Conservation (phyloP, 2,329 filamentous ascomycete species). For the Colletotrichum sojae region DNA sequence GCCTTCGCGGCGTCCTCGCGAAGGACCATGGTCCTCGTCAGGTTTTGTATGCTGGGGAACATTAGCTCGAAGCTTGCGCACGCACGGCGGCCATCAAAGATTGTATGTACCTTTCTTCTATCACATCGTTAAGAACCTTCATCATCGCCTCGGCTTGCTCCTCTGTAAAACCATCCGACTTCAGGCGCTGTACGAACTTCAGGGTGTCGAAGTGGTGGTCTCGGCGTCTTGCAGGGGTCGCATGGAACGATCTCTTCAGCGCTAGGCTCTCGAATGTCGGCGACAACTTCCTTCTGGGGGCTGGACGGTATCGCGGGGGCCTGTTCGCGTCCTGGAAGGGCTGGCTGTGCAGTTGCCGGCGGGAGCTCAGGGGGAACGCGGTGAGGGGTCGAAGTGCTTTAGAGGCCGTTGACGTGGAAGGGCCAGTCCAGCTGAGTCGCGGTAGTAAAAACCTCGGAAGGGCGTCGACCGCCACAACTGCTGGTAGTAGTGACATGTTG, state of each 20-base stretch:
- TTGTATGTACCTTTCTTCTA: conserved; percentile 83
- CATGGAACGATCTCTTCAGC: conserved; percentile 73
- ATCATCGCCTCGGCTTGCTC: conserved; percentile 98
- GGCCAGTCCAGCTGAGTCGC: conserved; percentile 66
- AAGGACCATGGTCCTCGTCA: conserved; percentile 97
- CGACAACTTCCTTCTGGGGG: conserved; percentile 18
- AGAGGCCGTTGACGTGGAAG: conserved; percentile 47
- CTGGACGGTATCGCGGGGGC: conserved; percentile 31
- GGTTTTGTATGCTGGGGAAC: conserved; percentile 85
- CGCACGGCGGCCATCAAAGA: neutral
- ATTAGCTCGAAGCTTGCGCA: conserved; percentile 13
- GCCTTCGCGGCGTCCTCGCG: conserved; percentile 92
- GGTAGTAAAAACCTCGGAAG: conserved; percentile 70
- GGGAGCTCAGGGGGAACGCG: conserved; percentile 40
- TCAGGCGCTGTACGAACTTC: conserved; percentile 93
- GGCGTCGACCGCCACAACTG: conserved; percentile 52
- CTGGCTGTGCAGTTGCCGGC: conserved; percentile 40
- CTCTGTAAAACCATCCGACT: conserved; percentile 94
- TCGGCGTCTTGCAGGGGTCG: conserved; percentile 71
- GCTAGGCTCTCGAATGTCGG: conserved; percentile 48
- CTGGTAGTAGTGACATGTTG: conserved; percentile 48
- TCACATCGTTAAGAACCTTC: conserved; percentile 95
- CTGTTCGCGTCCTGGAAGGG: conserved; percentile 46
- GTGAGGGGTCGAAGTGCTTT: conserved; percentile 47
- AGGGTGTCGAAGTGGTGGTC: conserved; percentile 99